Evolutionary conservation across 1,284 basidiomycete species (phyloP).

Genomic region (Phellinidium pouzarii): DNA sequence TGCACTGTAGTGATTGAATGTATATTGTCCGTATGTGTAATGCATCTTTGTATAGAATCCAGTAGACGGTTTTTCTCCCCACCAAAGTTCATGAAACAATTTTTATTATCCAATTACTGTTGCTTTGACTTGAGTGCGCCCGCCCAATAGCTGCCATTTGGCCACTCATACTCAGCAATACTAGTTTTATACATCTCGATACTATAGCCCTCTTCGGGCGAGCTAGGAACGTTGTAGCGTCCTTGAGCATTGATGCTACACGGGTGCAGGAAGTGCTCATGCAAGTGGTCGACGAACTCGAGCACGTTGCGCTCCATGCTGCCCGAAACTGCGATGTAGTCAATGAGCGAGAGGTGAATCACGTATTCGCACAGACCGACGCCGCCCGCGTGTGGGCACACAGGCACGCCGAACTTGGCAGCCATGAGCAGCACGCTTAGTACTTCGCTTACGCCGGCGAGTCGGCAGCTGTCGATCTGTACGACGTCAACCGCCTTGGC

Average conservation of each 20-base stretch:
- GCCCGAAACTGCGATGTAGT: too few species aligned
- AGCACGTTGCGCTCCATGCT: too few species aligned
- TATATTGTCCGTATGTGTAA: too few species aligned
- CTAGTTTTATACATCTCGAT: constrained; percentile 85
- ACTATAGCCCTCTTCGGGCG: constrained; percentile 67
- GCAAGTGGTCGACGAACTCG: constrained; percentile 87
- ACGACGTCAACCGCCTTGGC: constrained; percentile 93
- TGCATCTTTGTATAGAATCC: too few species aligned
- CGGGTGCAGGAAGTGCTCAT: constrained; percentile 88
- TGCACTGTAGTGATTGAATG: not conserved
- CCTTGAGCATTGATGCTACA: constrained; percentile 93
- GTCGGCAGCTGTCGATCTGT: constrained; percentile 88
- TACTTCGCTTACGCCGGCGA: constrained; percentile 92
- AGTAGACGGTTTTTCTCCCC: too few species aligned
- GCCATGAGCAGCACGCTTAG: constrained; percentile 91
- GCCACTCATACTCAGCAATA: too few species aligned
- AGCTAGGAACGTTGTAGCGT: too few species aligned
- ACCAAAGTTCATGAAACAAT: not conserved
- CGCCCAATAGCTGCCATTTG: constrained; percentile 68
- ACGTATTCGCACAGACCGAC: too few species aligned
- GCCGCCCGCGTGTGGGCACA: too few species aligned
- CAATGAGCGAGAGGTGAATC: too few species aligned
- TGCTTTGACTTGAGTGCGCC: constrained; percentile 20
- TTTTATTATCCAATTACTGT: too few species aligned
- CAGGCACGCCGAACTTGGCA: constrained; percentile 84